phyloP scores from a whole-genome alignment of 2,329 filamentous ascomycete genomes.

The Xylaria multiplex region DNA sequence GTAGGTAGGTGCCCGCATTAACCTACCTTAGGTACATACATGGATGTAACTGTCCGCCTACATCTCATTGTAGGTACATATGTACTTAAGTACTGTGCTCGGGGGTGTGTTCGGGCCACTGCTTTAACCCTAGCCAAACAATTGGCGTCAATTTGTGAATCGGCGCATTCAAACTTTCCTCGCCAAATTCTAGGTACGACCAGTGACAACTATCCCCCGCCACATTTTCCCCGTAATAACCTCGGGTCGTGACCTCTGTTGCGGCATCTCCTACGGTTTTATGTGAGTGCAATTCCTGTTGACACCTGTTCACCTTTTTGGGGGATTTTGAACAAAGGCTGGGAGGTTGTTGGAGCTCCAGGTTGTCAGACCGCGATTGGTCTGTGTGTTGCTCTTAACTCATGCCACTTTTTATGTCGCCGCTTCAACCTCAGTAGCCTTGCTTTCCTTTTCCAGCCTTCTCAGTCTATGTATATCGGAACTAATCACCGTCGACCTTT shows the following conservation, averaged over 20 bases:
- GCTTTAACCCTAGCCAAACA: slow-evolving; percentile 41
- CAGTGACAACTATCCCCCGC: slow-evolving; percentile 34
- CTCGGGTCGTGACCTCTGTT: slow-evolving; percentile 18
- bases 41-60: too few relatives aligned
- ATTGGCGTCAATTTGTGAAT: slow-evolving; percentile 42
- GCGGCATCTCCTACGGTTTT: not conserved
- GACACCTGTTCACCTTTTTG: not conserved
- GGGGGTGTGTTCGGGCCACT: slow-evolving; percentile 37
- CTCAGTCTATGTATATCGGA: slow-evolving; percentile 8
- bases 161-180: slow-evolving; percentile 37
- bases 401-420: slow-evolving; percentile 9
- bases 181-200: slow-evolving; percentile 36
- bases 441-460: slow-evolving; percentile 29
- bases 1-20: not conserved
- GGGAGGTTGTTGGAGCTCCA: not conserved
- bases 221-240: slow-evolving; percentile 33
- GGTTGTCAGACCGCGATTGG: slow-evolving; percentile 4
- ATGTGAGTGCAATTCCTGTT: slow-evolving; percentile 31
- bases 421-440: slow-evolving; percentile 23
- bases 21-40: not conserved
- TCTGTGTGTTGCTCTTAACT: slow-evolving; percentile 24
- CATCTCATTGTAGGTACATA: too few relatives aligned
- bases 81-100: not conserved
- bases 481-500: slow-evolving; percentile 18
- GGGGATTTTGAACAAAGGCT: not conserved